These are phyloP conservation scores for Xylaria sp. DNA, from an alignment of 2,329 filamentous ascomycete genomes.

Conservation along the genomic window DNA sequence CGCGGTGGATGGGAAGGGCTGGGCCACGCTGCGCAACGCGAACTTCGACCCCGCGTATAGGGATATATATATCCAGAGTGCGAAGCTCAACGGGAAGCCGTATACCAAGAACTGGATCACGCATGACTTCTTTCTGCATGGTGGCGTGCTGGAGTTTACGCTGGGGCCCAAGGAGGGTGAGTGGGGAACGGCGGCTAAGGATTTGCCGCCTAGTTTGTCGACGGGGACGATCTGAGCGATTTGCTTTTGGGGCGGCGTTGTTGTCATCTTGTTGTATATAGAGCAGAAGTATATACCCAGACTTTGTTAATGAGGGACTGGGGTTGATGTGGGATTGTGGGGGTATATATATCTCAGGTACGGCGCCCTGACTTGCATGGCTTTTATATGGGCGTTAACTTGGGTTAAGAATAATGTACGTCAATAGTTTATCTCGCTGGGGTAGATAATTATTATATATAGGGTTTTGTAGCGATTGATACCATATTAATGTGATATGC, in stretches of 20 bases:
- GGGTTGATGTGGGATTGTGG: no score
- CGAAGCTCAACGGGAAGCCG: conserved; percentile 58
- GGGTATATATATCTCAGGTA: no score
- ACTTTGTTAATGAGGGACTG: no score
- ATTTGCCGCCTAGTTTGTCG: conserved; percentile 62
- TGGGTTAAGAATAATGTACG: no score
- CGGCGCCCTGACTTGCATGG: no score
- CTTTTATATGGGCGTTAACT: no score
- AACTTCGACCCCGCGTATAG: conserved; percentile 41
- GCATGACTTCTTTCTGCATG: conserved; percentile 66
- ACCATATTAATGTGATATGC: not conserved
- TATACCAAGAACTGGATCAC: conserved; percentile 68
- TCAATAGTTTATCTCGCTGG: not conserved
- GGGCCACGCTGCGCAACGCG: conserved; percentile 55
- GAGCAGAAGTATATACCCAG: not conserved
- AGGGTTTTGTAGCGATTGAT: not conserved
- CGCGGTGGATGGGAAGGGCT: conserved; percentile 46
- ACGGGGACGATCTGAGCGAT: conserved; percentile 28
- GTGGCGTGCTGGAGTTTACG: conserved; percentile 63
- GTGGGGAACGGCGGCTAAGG: conserved; percentile 64
- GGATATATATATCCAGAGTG: conserved; percentile 66
- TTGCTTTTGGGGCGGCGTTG: not conserved
- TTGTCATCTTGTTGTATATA: not conserved
- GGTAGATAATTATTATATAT: not conserved
- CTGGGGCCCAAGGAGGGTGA: conserved; percentile 59